Percentiles rank a stretch among this genome's conserved stretches.
Conservation (phyloP, 1,284 basidiomycete species). For the Volvariella volvacea region DNA sequence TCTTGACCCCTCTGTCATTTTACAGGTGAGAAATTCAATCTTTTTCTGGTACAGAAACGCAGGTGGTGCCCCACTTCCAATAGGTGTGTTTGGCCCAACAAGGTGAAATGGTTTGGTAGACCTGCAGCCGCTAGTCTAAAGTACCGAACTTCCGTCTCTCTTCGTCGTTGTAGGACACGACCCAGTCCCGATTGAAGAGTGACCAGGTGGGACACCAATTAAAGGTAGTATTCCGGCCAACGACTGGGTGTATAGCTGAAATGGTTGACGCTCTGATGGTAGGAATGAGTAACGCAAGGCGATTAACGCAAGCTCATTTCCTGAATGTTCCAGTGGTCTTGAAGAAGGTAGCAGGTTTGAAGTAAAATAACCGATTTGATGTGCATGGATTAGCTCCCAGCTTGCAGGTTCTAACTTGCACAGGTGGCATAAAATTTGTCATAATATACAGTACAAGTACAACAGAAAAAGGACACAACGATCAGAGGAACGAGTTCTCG, state of each 20-base stretch:
- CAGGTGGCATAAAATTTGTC: too few relatives aligned
- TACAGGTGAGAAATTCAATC: too few relatives aligned
- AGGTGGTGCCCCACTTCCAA: slow-evolving; percentile 25
- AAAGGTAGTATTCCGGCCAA: slow-evolving; percentile 21
- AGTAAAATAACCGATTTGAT: too few relatives aligned
- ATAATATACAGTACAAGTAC: too few relatives aligned
- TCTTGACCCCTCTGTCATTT: slow-evolving; percentile 25
- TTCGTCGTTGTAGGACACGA: slow-evolving; percentile 19
- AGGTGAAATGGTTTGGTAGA: slow-evolving; percentile 25
- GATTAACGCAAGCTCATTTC: too few relatives aligned
- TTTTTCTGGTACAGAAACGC: slow-evolving; percentile 17
- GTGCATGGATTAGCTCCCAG: too few relatives aligned
- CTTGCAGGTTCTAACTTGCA: too few relatives aligned
- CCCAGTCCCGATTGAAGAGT: slow-evolving; percentile 17
- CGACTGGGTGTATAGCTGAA: slow-evolving; percentile 23
- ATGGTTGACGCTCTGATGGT: slow-evolving; percentile 26
- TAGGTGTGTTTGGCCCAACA: slow-evolving; percentile 24
- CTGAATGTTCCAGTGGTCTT: too few relatives aligned
- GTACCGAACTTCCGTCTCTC: slow-evolving; percentile 20
- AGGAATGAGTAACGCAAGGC: neutral
- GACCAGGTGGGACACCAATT: slow-evolving; percentile 25
- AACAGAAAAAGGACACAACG: too few relatives aligned
- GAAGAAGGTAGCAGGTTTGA: too few relatives aligned
- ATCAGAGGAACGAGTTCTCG: too few relatives aligned
- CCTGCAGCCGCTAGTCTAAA: slow-evolving; percentile 20